Conservation (phyloP, 2,329 filamentous ascomycete species). For the Exophiala bonariae region DNA sequence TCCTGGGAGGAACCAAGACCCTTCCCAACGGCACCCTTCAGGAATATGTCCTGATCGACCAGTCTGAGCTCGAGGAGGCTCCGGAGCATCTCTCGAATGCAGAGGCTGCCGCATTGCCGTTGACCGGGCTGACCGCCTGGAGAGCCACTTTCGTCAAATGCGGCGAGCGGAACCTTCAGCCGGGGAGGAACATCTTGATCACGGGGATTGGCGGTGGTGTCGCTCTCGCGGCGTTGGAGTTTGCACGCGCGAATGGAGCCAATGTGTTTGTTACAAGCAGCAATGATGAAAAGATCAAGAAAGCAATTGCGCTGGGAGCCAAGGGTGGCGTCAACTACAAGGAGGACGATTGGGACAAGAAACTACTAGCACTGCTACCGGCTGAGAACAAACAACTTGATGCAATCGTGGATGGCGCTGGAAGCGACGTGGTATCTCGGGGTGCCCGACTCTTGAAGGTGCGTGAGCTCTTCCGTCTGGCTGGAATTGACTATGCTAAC, state of each 20-base stretch:
- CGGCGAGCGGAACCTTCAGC: constrained; percentile 36
- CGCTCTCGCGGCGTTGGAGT: constrained; percentile 77
- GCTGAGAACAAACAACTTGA: constrained; percentile 70
- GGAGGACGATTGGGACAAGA: constrained; percentile 76
- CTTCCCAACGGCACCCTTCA: constrained; percentile 70
- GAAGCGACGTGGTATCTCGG: constrained; percentile 76
- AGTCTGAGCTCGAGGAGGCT: constrained; percentile 71
- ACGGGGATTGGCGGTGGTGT: constrained; percentile 94
- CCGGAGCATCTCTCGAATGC: constrained; percentile 69
- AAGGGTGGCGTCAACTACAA: constrained; percentile 81
- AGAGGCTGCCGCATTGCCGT: constrained; percentile 80
- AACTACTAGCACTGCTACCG: constrained; percentile 60
- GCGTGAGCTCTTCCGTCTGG: constrained; percentile 20
- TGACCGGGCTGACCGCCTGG: constrained; percentile 87
- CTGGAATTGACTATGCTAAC: not conserved
- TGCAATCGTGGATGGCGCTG: constrained; percentile 86
- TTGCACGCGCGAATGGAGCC: constrained; percentile 72
- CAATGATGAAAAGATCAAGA: constrained; percentile 71
- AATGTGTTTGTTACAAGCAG: constrained; percentile 82
- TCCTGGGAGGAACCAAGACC: constrained; percentile 68
- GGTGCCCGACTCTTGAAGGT: constrained; percentile 68
- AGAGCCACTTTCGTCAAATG: constrained; percentile 80
- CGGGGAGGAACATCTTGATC: constrained; percentile 74
- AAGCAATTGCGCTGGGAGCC: constrained; percentile 71
- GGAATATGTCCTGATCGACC: constrained; percentile 70